Evolutionary conservation across 2,329 filamentous ascomycete species (phyloP).

Genomic region (Exophiala oligosperma): DNA sequence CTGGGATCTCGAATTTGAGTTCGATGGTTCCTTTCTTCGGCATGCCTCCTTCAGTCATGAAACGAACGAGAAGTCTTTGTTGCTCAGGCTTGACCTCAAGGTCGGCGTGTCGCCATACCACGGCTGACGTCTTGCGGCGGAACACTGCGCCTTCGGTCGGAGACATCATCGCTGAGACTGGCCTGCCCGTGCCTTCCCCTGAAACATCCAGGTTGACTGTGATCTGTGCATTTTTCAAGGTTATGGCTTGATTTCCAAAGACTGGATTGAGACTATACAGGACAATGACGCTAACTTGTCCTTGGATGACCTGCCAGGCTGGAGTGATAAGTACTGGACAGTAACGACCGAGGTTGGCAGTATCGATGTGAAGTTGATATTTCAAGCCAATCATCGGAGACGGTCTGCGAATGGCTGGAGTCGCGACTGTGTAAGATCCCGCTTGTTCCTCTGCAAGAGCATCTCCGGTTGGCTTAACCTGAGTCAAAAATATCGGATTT

Average conservation of each 20-base stretch:
- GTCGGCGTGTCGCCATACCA: constrained; percentile 48
- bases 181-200: constrained; percentile 42
- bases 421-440: constrained; percentile 77
- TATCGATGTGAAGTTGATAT: constrained; percentile 79
- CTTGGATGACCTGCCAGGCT: constrained; percentile 78
- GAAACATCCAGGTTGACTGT: constrained; percentile 50
- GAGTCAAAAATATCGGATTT: constrained; percentile 83
- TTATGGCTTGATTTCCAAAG: constrained; percentile 51
- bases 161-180: constrained; percentile 46
- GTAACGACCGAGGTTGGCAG: constrained; percentile 55
- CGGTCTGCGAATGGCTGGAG: constrained; percentile 69
- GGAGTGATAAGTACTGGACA: constrained; percentile 74
- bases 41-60: constrained; percentile 68
- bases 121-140: constrained; percentile 46
- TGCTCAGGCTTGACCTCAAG: constrained; percentile 54
- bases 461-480: constrained; percentile 12
- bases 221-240: constrained; percentile 75
- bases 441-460: constrained; percentile 50
- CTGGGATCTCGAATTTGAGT: constrained; percentile 73
- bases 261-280: constrained; percentile 80
- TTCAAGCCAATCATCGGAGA: constrained; percentile 76
- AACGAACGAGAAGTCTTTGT: constrained; percentile 78
- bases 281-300: constrained; percentile 82
- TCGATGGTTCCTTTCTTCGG: constrained; percentile 77
- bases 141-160: constrained; percentile 46